Conservation (phyloP, 768 basidiomycete species). For the Tulasnella calospora region DNA sequence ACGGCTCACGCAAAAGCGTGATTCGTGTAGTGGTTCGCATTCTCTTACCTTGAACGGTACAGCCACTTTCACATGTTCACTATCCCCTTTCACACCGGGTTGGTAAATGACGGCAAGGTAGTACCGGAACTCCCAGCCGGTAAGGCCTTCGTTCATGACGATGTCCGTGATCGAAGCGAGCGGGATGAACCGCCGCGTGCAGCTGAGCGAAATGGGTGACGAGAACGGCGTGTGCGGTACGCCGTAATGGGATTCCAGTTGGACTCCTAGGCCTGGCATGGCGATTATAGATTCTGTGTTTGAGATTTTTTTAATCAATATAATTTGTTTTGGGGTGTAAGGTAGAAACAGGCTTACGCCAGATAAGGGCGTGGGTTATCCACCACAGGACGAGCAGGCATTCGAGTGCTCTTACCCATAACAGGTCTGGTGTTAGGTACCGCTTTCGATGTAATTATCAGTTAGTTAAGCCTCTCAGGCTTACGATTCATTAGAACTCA, state of each 20-base stretch:
- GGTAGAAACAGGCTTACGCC: neutral
- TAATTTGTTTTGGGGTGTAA: no score
- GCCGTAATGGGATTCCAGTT: slow-evolving; percentile 67
- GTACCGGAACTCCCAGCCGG: slow-evolving; percentile 65
- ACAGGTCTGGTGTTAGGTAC: neutral
- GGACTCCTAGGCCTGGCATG: slow-evolving; percentile 63
- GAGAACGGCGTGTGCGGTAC: slow-evolving; percentile 40
- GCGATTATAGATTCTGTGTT: slow-evolving; percentile 71
- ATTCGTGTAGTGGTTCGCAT: no score
- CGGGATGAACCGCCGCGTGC: slow-evolving; percentile 57
- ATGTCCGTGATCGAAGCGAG: slow-evolving; percentile 51
- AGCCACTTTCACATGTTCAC: slow-evolving; percentile 38
- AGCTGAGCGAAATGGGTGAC: slow-evolving; percentile 30
- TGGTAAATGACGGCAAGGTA: slow-evolving; percentile 49
- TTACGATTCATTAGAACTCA: neutral
- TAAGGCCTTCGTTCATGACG: slow-evolving; percentile 68
- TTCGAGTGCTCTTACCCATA: neutral
- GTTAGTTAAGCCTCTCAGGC: neutral
- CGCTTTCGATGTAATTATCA: neutral
- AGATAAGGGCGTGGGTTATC: slow-evolving; percentile 13
- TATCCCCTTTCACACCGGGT: slow-evolving; percentile 12
- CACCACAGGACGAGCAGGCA: neutral
- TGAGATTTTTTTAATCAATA: no score
- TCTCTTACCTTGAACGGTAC: slow-evolving; percentile 58
- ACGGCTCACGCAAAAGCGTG: no score